A percentile compares a stretch with the other conserved stretches of the same genome.
Evolutionary conservation across 257 asterid species (phyloP).

Genomic region (Nicotiana obtusifolia): DNA sequence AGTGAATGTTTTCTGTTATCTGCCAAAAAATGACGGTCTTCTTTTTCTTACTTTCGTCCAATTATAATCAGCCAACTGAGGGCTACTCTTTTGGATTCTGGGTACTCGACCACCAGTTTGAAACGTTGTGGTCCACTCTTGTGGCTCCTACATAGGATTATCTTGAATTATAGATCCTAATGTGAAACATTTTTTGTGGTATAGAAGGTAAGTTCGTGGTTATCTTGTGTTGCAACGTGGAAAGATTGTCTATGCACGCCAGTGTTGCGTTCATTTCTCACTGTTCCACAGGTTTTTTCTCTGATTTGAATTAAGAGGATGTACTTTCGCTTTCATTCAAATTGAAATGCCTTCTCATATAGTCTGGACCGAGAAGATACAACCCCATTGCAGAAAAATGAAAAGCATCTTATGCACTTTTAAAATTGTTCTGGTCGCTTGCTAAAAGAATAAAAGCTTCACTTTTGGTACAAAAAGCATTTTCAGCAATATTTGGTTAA

Average conservation of each 20-base stretch:
- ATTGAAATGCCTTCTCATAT: too few relatives aligned
- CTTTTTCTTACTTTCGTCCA: not conserved
- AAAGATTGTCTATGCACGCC: constrained; percentile 21
- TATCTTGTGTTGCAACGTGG: constrained; percentile 24
- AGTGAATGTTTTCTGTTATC: not conserved
- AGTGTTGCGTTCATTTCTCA: constrained; percentile 9
- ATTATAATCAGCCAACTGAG: not conserved
- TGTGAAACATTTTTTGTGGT: constrained; percentile 33
- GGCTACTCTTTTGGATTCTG: constrained; percentile 4
- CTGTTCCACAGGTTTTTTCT: constrained; percentile 24
- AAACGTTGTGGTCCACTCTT: not conserved
- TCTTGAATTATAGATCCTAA: constrained; percentile 15
- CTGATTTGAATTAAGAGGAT: not conserved
- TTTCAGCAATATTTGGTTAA: too few relatives aligned
- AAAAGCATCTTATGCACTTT: too few relatives aligned
- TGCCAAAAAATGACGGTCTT: not conserved
- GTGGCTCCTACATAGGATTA: constrained; percentile 21
- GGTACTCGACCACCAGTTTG: constrained; percentile 6
- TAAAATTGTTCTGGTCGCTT: too few relatives aligned
- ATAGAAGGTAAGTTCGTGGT: constrained; percentile 27
- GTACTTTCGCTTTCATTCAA: too few relatives aligned
- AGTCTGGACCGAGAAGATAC: too few relatives aligned
- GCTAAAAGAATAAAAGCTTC: too few relatives aligned
- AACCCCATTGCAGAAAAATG: too few relatives aligned
- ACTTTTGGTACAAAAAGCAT: too few relatives aligned